These are phyloP conservation scores for Collybiopsis luxurians DNA, from an alignment of 768 basidiomycete species.

Conservation along the genomic window DNA sequence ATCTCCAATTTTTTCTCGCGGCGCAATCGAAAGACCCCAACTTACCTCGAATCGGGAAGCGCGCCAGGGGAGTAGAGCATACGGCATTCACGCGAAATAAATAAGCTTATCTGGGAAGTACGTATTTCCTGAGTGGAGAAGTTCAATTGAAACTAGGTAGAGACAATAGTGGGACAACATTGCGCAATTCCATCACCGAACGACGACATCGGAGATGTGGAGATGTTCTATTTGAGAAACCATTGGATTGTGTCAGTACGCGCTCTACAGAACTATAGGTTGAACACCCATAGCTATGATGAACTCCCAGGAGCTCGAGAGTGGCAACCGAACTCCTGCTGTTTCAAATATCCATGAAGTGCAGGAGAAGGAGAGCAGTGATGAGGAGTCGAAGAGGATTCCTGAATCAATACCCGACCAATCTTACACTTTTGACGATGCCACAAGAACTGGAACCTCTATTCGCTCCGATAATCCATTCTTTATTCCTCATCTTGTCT, in stretches of 20 bases:
- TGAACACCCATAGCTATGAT: not conserved
- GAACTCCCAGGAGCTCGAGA: too few species aligned
- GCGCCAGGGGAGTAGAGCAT: too few species aligned
- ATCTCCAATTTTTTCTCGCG: too few species aligned
- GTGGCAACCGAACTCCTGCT: too few species aligned
- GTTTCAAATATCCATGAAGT: not conserved
- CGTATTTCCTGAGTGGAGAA: too few species aligned
- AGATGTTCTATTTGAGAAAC: not conserved
- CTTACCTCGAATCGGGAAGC: too few species aligned
- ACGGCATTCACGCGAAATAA: too few species aligned
- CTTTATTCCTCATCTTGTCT: constrained; percentile 26
- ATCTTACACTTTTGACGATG: not conserved
- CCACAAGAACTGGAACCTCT: constrained; percentile 9
- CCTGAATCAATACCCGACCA: not conserved
- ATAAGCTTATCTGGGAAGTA: too few species aligned
- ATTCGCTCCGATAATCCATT: constrained; percentile 17
- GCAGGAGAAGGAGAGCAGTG: too few species aligned
- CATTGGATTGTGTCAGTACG: not conserved
- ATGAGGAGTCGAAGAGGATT: not conserved
- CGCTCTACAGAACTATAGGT: not conserved
- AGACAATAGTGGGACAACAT: constrained; percentile 2
- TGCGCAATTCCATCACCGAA: constrained; percentile 10
- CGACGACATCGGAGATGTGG: constrained; percentile 8
- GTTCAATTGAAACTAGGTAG: too few species aligned
- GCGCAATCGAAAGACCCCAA: too few species aligned